phyloP scores from a whole-genome alignment of 2,329 filamentous ascomycete species.

The Volutella citrinella region DNA sequence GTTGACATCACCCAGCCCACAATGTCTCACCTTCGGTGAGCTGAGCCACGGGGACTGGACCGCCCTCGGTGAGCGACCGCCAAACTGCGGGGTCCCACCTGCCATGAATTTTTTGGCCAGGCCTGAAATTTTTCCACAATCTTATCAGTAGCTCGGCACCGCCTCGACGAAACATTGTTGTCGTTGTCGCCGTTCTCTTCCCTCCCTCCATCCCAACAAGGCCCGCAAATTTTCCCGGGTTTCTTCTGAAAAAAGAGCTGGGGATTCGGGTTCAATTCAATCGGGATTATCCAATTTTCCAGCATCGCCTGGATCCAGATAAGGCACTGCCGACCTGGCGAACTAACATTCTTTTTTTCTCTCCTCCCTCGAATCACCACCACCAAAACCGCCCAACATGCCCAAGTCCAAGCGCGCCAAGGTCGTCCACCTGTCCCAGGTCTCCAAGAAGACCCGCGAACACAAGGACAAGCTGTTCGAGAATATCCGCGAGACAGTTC shows the following conservation, averaged over 20 bases:
- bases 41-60: no score
- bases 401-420: slow-evolving; percentile 94
- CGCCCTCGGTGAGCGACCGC: slow-evolving; percentile 17
- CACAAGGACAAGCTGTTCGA: slow-evolving; percentile 86
- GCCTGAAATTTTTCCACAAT: slow-evolving; percentile 31
- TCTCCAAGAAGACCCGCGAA: slow-evolving; percentile 88
- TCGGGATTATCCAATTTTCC: not conserved
- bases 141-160: slow-evolving; percentile 25
- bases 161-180: slow-evolving; percentile 7
- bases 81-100: slow-evolving; percentile 27
- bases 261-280: no score
- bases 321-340: no score
- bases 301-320: no score
- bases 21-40: slow-evolving; percentile 12
- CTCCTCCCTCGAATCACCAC: no score
- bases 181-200: slow-evolving; percentile 3
- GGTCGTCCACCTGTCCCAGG: slow-evolving; percentile 86
- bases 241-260: no score
- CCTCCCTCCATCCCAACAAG: not conserved
- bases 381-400: slow-evolving; percentile 61
- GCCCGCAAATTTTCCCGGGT: no score
- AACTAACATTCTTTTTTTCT: no score
- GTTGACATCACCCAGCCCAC: no score
- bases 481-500: slow-evolving; percentile 80
- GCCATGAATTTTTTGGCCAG: slow-evolving; percentile 21